These are phyloP conservation scores for Apocynum venetum DNA, from an alignment of 257 asterid genomes.

Conservation along the genomic window DNA sequence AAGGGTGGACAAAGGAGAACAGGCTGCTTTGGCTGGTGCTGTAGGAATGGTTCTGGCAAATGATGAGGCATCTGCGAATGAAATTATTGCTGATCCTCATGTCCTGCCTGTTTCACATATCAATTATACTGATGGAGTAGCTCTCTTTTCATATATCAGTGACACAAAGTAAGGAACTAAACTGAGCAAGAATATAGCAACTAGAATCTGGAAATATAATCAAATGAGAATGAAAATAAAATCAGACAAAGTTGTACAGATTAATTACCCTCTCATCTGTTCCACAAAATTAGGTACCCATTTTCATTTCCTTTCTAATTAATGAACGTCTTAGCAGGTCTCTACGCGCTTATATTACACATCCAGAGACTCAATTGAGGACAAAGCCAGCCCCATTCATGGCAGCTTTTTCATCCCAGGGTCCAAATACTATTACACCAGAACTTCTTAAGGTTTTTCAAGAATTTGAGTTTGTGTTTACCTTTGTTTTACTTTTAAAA, in stretches of 20 bases:
- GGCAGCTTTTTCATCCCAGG: conserved; percentile 87
- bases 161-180: conserved; percentile 46
- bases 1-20: conserved; percentile 67
- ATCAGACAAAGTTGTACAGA: no score
- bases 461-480: background rate
- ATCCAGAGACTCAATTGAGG: conserved; percentile 46
- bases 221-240: background rate
- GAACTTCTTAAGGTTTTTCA: conserved; percentile 69
- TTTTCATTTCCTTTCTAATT: background rate
- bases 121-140: conserved; percentile 65
- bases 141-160: conserved; percentile 45
- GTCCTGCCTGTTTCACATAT: conserved; percentile 80
- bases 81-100: conserved; percentile 80
- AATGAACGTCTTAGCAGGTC: conserved; percentile 32
- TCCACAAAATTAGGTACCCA: background rate
- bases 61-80: conserved; percentile 59
- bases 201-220: background rate
- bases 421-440: conserved; percentile 65
- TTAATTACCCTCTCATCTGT: no score
- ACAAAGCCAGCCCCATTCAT: conserved; percentile 80
- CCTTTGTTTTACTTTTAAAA: no score
- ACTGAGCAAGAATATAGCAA: background rate
- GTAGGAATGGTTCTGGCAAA: conserved; percentile 83
- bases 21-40: conserved; percentile 78
- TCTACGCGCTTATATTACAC: conserved; percentile 54